These are phyloP conservation scores for Alternaria angustiovoidea DNA, from an alignment of 2,329 filamentous ascomycete species.

Conservation along the genomic window DNA sequence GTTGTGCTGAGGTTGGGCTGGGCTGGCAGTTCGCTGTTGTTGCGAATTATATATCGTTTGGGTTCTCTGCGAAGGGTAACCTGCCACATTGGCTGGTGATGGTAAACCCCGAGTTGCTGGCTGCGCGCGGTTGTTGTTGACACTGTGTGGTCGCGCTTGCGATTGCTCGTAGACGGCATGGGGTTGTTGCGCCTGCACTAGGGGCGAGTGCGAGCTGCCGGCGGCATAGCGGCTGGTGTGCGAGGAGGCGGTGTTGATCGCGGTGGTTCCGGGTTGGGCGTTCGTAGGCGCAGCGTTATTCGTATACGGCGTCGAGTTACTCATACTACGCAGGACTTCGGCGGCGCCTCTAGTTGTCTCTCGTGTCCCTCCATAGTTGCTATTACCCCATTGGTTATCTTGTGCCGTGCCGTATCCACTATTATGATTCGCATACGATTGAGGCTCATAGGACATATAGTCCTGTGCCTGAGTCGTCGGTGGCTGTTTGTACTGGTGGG, in stretches of 20 bases:
- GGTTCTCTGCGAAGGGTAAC: constrained; percentile 36
- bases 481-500: constrained; percentile 38
- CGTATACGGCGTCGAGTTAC: constrained; percentile 37
- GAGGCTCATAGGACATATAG: constrained; percentile 38
- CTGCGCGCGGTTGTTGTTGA: constrained; percentile 36
- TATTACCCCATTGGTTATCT: constrained; percentile 32
- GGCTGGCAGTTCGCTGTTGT: constrained; percentile 39
- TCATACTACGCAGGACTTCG: constrained; percentile 46
- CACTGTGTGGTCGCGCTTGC: constrained; percentile 38
- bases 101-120: constrained; percentile 27
- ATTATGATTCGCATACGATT: constrained; percentile 31
- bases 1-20: constrained; percentile 38
- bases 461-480: constrained; percentile 34
- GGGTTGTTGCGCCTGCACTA: constrained; percentile 30
- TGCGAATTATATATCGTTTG: constrained; percentile 37
- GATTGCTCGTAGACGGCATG: constrained; percentile 32
- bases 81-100: constrained; percentile 35
- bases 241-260: constrained; percentile 29
- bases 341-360: constrained; percentile 43
- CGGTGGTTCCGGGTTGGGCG: constrained; percentile 32
- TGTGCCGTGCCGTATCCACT: constrained; percentile 32
- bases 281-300: constrained; percentile 23
- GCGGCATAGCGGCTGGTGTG: constrained; percentile 29
- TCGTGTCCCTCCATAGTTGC: constrained; percentile 33
- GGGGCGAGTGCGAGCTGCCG: constrained; percentile 21